phyloP scores from a whole-genome alignment of 768 basidiomycete species.

The Galerina marginata region DNA sequence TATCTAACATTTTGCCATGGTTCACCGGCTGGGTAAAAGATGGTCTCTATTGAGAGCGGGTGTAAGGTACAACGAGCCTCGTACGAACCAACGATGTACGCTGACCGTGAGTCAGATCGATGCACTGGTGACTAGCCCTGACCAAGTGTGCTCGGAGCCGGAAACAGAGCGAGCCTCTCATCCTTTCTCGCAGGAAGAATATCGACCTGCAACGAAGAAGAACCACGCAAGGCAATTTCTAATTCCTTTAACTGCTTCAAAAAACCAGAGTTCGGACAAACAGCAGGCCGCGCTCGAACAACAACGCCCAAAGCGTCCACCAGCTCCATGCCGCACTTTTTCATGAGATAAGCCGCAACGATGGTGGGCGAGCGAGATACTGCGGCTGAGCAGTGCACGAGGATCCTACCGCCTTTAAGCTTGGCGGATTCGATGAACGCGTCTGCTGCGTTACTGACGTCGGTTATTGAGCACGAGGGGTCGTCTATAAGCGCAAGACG shows the following conservation, averaged over 20 bases:
- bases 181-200: constrained; percentile 37
- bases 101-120: background rate
- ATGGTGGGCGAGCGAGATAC: constrained; percentile 52
- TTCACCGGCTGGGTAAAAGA: no score
- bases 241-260: constrained; percentile 46
- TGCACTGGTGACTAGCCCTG: no score
- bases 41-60: no score
- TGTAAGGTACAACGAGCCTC: no score
- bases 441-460: constrained; percentile 31
- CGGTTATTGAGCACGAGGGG: constrained; percentile 31
- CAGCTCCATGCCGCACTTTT: constrained; percentile 37
- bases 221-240: constrained; percentile 29
- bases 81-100: no score
- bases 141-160: background rate
- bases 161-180: constrained; percentile 41
- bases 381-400: constrained; percentile 51
- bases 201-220: constrained; percentile 38
- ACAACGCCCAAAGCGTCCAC: constrained; percentile 42
- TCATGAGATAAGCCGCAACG: constrained; percentile 48
- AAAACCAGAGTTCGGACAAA: constrained; percentile 49
- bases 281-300: constrained; percentile 37
- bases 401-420: constrained; percentile 32
- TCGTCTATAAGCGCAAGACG: constrained; percentile 44
- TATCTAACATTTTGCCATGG: no score
- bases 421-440: constrained; percentile 34